These are phyloP conservation scores for Paramyrothecium roridum DNA, from an alignment of 2,329 filamentous ascomycete species.

Conservation along the genomic window DNA sequence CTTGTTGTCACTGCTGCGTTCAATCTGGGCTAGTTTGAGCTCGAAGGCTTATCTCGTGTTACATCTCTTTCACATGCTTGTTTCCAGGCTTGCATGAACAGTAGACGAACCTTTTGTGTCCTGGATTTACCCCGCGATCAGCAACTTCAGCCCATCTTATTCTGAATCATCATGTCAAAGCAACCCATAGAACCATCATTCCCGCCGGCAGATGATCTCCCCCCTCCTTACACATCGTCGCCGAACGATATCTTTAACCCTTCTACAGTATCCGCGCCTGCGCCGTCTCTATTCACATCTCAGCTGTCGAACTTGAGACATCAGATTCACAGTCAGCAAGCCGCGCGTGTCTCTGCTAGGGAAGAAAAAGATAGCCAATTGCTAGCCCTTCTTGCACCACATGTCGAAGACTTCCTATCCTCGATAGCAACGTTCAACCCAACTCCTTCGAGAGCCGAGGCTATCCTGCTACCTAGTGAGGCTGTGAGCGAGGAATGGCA, in stretches of 20 bases:
- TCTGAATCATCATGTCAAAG: constrained; percentile 11
- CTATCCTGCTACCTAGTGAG: constrained; percentile 41
- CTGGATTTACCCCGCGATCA: too few relatives aligned
- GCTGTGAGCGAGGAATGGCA: constrained; percentile 34
- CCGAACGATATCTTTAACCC: constrained; percentile 9
- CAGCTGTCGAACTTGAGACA: constrained; percentile 33
- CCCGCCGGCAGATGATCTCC: background rate
- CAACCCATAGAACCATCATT: background rate
- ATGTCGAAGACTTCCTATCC: constrained; percentile 37
- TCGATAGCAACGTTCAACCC: constrained; percentile 29
- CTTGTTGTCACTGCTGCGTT: background rate
- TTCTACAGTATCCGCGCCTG: constrained; percentile 2
- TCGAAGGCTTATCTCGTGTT: background rate
- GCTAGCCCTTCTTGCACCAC: constrained; percentile 35
- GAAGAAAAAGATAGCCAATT: constrained; percentile 34
- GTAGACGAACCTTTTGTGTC: background rate
- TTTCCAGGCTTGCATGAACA: background rate
- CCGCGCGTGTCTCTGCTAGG: constrained; percentile 27
- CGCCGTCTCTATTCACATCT: constrained; percentile 24
- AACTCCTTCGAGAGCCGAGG: constrained; percentile 32
- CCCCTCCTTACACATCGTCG: background rate
- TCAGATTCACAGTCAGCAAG: constrained; percentile 31
- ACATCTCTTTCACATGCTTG: background rate
- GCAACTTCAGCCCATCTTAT: background rate
- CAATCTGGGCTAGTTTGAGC: background rate